phyloP scores from a whole-genome alignment of 495 filamentous ascomycete genomes.

The Xylaria longipes region DNA sequence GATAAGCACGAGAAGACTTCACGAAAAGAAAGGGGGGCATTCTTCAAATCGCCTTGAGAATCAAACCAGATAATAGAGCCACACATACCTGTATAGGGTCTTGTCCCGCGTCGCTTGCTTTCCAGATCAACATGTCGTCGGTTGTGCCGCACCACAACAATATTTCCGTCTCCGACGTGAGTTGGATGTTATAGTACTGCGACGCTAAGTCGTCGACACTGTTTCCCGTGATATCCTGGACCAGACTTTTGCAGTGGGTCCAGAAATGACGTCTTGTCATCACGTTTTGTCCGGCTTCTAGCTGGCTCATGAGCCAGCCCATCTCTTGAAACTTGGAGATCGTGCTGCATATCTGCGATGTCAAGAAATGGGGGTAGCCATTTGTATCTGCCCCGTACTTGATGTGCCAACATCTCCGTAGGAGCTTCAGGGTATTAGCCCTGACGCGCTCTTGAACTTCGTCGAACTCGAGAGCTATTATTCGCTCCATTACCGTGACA shows the following conservation, averaged over 20 bases:
- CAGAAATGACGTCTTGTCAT: not conserved
- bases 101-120: not conserved
- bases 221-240: not conserved
- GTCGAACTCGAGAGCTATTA: not conserved
- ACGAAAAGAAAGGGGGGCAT: not conserved
- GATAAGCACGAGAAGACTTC: not conserved
- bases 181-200: not conserved
- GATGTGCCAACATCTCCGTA: not conserved
- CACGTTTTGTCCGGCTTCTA: not conserved
- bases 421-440: not conserved
- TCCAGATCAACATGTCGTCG: conserved; percentile 2
- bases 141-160: no score
- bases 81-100: not conserved
- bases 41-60: not conserved
- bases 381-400: not conserved
- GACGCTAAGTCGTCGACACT: not conserved
- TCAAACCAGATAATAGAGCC: not conserved
- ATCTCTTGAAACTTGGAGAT: not conserved
- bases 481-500: not conserved
- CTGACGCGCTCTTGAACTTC: no score
- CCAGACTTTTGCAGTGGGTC: not conserved
- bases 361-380: not conserved
- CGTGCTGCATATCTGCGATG: not conserved
- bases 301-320: not conserved
- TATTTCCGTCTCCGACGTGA: not conserved